These are phyloP conservation scores for Ceratonia siliqua DNA, from an alignment of 306 rosid genomes.

Conservation along the genomic window DNA sequence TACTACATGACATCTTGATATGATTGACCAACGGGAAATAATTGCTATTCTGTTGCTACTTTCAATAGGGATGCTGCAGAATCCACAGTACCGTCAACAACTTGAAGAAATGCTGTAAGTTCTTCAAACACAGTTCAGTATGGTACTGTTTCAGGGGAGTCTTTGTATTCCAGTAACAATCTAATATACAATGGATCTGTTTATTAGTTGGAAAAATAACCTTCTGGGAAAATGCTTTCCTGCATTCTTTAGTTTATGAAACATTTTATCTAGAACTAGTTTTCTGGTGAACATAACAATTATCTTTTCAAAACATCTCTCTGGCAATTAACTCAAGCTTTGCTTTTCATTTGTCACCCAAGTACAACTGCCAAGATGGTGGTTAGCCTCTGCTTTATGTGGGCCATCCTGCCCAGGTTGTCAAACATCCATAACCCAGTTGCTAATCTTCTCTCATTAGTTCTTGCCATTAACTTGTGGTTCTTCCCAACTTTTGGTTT, in stretches of 20 bases:
- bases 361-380: not conserved
- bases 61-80: conserved; percentile 85
- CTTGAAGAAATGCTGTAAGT: conserved; percentile 93
- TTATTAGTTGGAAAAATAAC: conserved; percentile 20
- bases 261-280: not conserved
- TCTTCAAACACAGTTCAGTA: not conserved
- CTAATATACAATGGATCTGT: not conserved
- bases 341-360: not conserved
- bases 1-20: not conserved
- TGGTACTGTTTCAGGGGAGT: not conserved
- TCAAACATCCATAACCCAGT: not conserved
- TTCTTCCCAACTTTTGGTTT: no score
- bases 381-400: not conserved
- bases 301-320: not conserved
- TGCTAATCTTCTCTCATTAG: not conserved
- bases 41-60: conserved; percentile 12
- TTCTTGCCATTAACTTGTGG: not conserved
- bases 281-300: conserved; percentile 5
- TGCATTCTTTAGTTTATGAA: conserved; percentile 13
- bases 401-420: not conserved
- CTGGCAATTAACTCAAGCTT: not conserved
- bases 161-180: conserved; percentile 17
- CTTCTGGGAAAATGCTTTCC: conserved; percentile 18
- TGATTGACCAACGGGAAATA: conserved; percentile 17
- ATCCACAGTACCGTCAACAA: conserved; percentile 89